Evolutionary conservation across 441 rosid species (phyloP).

Genomic region (Euphorbia celastroides): DNA sequence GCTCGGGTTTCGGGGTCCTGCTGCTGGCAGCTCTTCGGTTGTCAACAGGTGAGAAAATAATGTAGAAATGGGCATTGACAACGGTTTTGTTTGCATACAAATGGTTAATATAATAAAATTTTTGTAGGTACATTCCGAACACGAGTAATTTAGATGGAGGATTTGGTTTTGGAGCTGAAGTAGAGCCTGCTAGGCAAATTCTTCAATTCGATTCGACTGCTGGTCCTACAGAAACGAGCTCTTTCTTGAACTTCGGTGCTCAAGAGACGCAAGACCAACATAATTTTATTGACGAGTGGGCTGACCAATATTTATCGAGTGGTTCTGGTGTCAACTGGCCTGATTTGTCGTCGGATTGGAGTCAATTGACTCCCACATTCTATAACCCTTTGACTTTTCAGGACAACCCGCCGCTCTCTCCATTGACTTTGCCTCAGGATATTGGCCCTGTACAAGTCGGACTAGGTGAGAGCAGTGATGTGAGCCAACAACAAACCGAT

Average conservation of each 20-base stretch:
- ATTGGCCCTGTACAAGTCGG: slow-evolving; percentile 22
- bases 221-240: slow-evolving; percentile 30
- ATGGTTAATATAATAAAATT: not conserved
- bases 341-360: slow-evolving; percentile 36
- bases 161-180: not conserved
- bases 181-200: slow-evolving; percentile 22
- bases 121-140: slow-evolving; percentile 31
- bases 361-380: slow-evolving; percentile 47
- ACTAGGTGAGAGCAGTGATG: slow-evolving; percentile 10
- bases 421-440: slow-evolving; percentile 48
- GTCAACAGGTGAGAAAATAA: slow-evolving; percentile 24
- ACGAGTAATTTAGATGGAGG: slow-evolving; percentile 23
- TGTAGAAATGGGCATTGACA: too few species aligned
- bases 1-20: slow-evolving; percentile 29
- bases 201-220: slow-evolving; percentile 34
- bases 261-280: slow-evolving; percentile 36
- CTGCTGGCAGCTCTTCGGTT: slow-evolving; percentile 15
- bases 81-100: not conserved
- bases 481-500: slow-evolving; percentile 38
- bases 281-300: slow-evolving; percentile 58
- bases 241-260: slow-evolving; percentile 22
- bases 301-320: slow-evolving; percentile 30
- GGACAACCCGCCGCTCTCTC: slow-evolving; percentile 33
- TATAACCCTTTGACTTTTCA: slow-evolving; percentile 33
- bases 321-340: slow-evolving; percentile 37